A percentile compares a stretch with the other conserved stretches of the same genome.
Evolutionary conservation across 1,284 basidiomycete genomes (phyloP).

Genomic region (Takashimella tepidaria): DNA sequence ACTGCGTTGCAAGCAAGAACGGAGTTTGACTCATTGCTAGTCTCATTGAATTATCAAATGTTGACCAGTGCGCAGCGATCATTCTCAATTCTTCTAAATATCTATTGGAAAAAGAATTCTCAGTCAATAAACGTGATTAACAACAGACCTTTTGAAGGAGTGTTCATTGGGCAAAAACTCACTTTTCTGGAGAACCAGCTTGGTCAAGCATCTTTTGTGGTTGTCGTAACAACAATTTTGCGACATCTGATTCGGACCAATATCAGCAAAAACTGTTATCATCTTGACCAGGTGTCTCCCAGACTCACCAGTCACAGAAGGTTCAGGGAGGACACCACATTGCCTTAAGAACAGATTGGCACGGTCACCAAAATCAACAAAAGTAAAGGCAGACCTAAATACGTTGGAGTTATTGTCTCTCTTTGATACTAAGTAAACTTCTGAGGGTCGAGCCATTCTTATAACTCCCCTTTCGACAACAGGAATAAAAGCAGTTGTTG

Average conservation of each 20-base stretch:
- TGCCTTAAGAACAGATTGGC: conserved; percentile 81
- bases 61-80: conserved; percentile 67
- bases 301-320: conserved; percentile 61
- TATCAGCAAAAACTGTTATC: neutral
- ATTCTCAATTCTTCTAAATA: conserved; percentile 79
- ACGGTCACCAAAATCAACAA: conserved; percentile 78
- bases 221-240: conserved; percentile 33
- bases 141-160: too few relatives aligned
- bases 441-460: conserved; percentile 28
- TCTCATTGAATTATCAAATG: conserved; percentile 58
- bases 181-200: conserved; percentile 44
- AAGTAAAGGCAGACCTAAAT: conserved; percentile 58
- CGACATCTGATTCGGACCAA: conserved; percentile 30
- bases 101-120: conserved; percentile 54
- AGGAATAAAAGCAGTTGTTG: conserved; percentile 45
- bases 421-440: conserved; percentile 42
- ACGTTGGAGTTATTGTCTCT: conserved; percentile 22
- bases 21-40: conserved; percentile 63
- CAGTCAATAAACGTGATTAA: neutral
- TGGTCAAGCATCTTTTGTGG: conserved; percentile 38
- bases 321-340: conserved; percentile 83
- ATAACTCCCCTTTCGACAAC: conserved; percentile 30
- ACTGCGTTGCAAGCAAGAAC: conserved; percentile 67
- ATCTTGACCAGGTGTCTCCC: neutral
- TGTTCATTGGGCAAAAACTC: conserved; percentile 5